A percentile compares a stretch with the other conserved stretches of the same genome.
phyloP scores from a whole-genome alignment of 768 basidiomycete species.

The Leccinum broughii region DNA sequence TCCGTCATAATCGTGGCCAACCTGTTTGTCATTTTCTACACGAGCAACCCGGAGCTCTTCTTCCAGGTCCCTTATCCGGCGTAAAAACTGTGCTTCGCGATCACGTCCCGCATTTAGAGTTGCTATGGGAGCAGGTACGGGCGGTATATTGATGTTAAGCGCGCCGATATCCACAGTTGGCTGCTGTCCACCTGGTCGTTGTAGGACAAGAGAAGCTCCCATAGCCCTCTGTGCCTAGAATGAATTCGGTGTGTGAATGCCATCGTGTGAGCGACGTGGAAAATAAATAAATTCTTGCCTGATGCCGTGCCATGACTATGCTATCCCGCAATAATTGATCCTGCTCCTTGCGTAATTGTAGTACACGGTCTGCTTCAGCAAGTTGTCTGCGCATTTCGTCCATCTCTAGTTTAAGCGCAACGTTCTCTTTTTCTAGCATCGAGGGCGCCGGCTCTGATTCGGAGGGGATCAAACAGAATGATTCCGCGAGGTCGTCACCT shows the following conservation, averaged over 20 bases:
- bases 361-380: slow-evolving; percentile 56
- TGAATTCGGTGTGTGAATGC: slow-evolving; percentile 4
- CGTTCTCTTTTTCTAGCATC: slow-evolving; percentile 67
- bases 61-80: slow-evolving; percentile 71
- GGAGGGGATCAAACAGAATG: slow-evolving; percentile 73
- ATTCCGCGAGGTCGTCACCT: slow-evolving; percentile 76
- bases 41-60: slow-evolving; percentile 67
- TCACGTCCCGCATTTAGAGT: slow-evolving; percentile 54
- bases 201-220: slow-evolving; percentile 63
- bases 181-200: slow-evolving; percentile 40
- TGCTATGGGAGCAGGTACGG: slow-evolving; percentile 44
- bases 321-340: slow-evolving; percentile 79
- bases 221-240: slow-evolving; percentile 76
- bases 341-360: slow-evolving; percentile 75
- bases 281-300: slow-evolving; percentile 43
- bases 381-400: slow-evolving; percentile 58
- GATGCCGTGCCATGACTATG: slow-evolving; percentile 68
- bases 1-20: slow-evolving; percentile 33
- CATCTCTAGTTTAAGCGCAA: slow-evolving; percentile 58
- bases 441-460: slow-evolving; percentile 52
- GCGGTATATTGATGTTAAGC: slow-evolving; percentile 58
- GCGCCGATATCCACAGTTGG: slow-evolving; percentile 51
- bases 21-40: slow-evolving; percentile 82
- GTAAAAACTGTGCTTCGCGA: slow-evolving; percentile 51
- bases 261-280: not conserved